A percentile compares a stretch with the other conserved stretches of the same genome.
Evolutionary conservation across 2,329 filamentous ascomycete species (phyloP).

Genomic region (Coccinonectria pachysandricola): DNA sequence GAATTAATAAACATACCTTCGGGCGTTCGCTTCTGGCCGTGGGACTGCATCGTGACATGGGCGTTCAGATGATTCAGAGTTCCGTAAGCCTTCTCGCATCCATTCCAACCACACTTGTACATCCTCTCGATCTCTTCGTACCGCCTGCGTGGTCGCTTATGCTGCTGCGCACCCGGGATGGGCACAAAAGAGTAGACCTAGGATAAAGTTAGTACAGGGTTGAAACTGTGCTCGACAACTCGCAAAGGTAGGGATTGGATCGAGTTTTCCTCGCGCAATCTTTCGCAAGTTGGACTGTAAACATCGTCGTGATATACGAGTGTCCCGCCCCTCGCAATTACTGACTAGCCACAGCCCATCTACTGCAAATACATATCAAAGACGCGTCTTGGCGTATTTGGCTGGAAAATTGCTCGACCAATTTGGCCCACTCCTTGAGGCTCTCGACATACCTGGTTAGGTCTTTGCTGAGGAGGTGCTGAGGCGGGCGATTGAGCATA

Average conservation of each 20-base stretch:
- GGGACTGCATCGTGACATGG: conserved; percentile 97
- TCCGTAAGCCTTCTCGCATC: conserved; percentile 96
- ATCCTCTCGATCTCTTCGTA: conserved; percentile 99
- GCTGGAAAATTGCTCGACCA: too few relatives aligned
- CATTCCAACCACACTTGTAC: conserved; percentile 99
- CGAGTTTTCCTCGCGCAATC: too few relatives aligned
- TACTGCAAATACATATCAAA: conserved; percentile 10
- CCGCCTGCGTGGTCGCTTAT: conserved; percentile 84
- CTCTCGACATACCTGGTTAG: conserved; percentile 51
- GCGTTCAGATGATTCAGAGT: conserved; percentile 96
- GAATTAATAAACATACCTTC: conserved; percentile 62
- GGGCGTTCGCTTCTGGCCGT: conserved; percentile 86
- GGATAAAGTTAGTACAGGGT: conserved; percentile 14
- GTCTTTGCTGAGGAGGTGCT: conserved; percentile 42
- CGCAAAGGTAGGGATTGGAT: conserved; percentile 1
- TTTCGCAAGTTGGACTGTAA: too few relatives aligned
- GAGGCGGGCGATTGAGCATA: conserved; percentile 47
- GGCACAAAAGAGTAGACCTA: conserved; percentile 97
- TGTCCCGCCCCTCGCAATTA: too few relatives aligned
- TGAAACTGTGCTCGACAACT: background rate
- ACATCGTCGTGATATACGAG: too few relatives aligned
- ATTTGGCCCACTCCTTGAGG: too few relatives aligned
- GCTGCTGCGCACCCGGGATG: conserved; percentile 92
- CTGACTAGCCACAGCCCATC: background rate
- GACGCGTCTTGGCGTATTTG: too few relatives aligned